A percentile compares a stretch with the other conserved stretches of the same genome.
These are phyloP conservation scores for Trypanosoma brucei DNA, from an alignment of 208 protist species.

Conservation along the genomic window DNA sequence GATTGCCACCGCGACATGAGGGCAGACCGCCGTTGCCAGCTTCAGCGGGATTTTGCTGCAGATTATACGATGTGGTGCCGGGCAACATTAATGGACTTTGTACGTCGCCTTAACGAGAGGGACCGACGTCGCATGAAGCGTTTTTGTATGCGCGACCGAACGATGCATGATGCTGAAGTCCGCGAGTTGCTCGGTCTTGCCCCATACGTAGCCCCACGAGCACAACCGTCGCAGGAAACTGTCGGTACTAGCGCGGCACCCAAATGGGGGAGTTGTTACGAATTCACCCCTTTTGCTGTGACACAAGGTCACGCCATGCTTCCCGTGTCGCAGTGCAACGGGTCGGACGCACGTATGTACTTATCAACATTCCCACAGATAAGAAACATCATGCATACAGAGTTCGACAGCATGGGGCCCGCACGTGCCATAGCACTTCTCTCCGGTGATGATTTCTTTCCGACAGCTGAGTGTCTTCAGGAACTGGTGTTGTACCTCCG, in stretches of 20 bases:
- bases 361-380: slow-evolving; percentile 60
- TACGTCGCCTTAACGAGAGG: slow-evolving; percentile 18
- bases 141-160: slow-evolving; percentile 1
- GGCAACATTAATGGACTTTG: slow-evolving; percentile 41
- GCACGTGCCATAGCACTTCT: slow-evolving; percentile 37
- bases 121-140: background rate
- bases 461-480: slow-evolving; percentile 50
- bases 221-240: background rate
- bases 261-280: slow-evolving; percentile 17
- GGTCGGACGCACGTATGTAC: slow-evolving; percentile 26
- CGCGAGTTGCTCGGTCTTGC: slow-evolving; percentile 10
- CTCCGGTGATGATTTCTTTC: slow-evolving; percentile 48
- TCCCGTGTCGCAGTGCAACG: slow-evolving; percentile 27
- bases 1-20: slow-evolving; percentile 48
- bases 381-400: slow-evolving; percentile 54
- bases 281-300: slow-evolving; percentile 56
- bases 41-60: slow-evolving; percentile 74
- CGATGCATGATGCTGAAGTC: slow-evolving; percentile 15
- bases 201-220: background rate
- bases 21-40: slow-evolving; percentile 26
- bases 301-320: slow-evolving; percentile 73
- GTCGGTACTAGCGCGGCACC: background rate
- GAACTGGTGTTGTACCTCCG: slow-evolving; percentile 47
- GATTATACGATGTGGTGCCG: slow-evolving; percentile 75
- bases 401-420: slow-evolving; percentile 64